These are phyloP conservation scores for Lecanicillium sp. DNA, from an alignment of 2,329 filamentous ascomycete species.

Conservation along the genomic window DNA sequence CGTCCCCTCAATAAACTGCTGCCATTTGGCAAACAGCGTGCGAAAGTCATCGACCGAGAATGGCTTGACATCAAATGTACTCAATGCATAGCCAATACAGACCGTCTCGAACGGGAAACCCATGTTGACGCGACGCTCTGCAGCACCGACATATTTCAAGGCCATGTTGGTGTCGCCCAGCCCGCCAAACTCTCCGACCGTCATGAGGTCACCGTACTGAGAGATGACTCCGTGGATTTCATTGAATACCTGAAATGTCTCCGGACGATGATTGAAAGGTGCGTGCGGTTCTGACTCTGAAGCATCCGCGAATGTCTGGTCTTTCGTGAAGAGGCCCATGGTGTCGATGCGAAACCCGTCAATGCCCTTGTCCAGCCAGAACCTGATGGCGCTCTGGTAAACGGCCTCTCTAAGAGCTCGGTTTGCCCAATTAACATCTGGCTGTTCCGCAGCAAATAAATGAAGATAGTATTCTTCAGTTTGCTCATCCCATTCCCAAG, in stretches of 20 bases:
- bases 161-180: slow-evolving; percentile 32
- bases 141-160: slow-evolving; percentile 44
- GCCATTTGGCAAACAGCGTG: too few relatives aligned
- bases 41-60: too few relatives aligned
- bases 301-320: neutral
- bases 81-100: slow-evolving; percentile 38
- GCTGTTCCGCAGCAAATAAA: slow-evolving; percentile 62
- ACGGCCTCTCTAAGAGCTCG: slow-evolving; percentile 57
- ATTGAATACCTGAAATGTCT: neutral
- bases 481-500: slow-evolving; percentile 44
- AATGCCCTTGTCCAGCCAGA: slow-evolving; percentile 65
- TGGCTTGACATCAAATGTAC: slow-evolving; percentile 3
- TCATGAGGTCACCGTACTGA: slow-evolving; percentile 52
- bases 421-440: slow-evolving; percentile 73
- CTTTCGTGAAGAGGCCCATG: slow-evolving; percentile 43
- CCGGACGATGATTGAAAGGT: neutral
- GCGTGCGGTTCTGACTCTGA: too few relatives aligned
- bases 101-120: slow-evolving; percentile 55
- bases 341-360: slow-evolving; percentile 62
- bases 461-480: slow-evolving; percentile 48
- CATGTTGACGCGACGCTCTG: slow-evolving; percentile 51
- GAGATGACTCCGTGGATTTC: slow-evolving; percentile 35
- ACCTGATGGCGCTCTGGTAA: slow-evolving; percentile 54
- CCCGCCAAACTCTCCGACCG: slow-evolving; percentile 58
- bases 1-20: slow-evolving; percentile 13